Conservation (phyloP, 371 early-diverging fungal species). For the Apophysomyces trapeziformis region DNA sequence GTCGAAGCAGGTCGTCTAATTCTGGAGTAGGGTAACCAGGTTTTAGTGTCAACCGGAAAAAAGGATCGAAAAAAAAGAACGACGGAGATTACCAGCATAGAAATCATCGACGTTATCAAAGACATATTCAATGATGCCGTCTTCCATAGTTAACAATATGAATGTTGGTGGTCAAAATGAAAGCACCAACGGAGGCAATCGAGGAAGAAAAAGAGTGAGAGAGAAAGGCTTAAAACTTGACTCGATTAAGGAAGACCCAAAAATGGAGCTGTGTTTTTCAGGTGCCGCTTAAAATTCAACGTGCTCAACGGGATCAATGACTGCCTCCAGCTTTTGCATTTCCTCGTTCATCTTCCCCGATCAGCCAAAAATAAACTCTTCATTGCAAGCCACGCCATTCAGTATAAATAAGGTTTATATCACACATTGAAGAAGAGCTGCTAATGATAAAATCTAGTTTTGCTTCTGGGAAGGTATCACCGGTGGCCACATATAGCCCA, state of each 20-base stretch:
- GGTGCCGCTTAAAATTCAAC: not conserved
- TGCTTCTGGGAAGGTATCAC: no score
- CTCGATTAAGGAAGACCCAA: not conserved
- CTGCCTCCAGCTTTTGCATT: no score
- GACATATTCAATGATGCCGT: slow-evolving; percentile 46
- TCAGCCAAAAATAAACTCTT: no score
- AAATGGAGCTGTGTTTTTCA: not conserved
- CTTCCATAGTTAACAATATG: slow-evolving; percentile 20
- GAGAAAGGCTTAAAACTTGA: slow-evolving; percentile 6
- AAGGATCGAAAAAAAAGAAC: not conserved
- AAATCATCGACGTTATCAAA: slow-evolving; percentile 52
- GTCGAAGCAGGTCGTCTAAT: slow-evolving; percentile 51
- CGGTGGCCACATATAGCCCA: no score
- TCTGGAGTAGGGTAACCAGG: slow-evolving; percentile 30
- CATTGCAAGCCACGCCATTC: no score
- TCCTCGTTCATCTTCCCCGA: no score
- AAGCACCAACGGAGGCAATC: not conserved
- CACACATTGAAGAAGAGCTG: no score
- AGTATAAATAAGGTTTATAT: no score
- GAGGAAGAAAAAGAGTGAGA: slow-evolving; percentile 8
- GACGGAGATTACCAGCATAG: slow-evolving; percentile 46
- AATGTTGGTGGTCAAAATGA: slow-evolving; percentile 1
- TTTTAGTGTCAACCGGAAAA: not conserved
- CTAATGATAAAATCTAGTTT: no score
- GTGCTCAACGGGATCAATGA: not conserved